These are phyloP conservation scores for Globisporangium cystogenes DNA, from an alignment of 352 stramenopile genomes.

Conservation along the genomic window DNA sequence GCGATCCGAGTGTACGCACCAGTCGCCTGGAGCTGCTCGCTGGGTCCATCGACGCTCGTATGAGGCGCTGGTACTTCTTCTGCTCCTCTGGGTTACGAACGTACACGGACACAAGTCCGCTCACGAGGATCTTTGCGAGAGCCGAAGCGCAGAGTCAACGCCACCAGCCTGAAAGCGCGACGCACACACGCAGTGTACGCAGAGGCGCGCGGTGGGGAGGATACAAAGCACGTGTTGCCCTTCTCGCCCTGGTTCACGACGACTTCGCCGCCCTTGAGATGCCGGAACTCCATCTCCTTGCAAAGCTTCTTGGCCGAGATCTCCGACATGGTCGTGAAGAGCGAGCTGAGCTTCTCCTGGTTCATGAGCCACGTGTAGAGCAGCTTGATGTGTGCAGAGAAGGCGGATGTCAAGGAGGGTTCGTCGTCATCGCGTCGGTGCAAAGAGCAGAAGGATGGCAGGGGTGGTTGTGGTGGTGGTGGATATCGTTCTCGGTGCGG, in stretches of 20 bases:
- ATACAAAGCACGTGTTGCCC: conserved; percentile 82
- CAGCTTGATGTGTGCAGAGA: conserved; percentile 42
- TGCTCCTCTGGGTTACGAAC: conserved; percentile 71
- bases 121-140: conserved; percentile 62
- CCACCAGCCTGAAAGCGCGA: neutral
- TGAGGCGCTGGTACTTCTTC: conserved; percentile 44
- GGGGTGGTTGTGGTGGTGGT: too few relatives aligned
- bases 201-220: neutral
- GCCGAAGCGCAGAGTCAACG: neutral
- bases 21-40: conserved; percentile 37
- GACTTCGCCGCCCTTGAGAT: conserved; percentile 57
- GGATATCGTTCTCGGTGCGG: conserved; percentile 58
- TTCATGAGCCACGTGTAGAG: conserved; percentile 84
- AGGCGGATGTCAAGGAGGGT: conserved; percentile 4
- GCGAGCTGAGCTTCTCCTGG: conserved; percentile 81
- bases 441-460: too few relatives aligned
- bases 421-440: conserved; percentile 2
- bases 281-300: conserved; percentile 83
- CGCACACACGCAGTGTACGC: neutral
- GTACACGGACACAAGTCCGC: conserved; percentile 66
- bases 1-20: conserved; percentile 10
- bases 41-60: conserved; percentile 38
- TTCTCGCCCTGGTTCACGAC: conserved; percentile 83
- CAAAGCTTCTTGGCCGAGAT: conserved; percentile 80
- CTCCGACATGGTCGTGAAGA: conserved; percentile 85